Percentiles rank a stretch among this genome's conserved stretches.
These are phyloP conservation scores for Warburgia ugandensis DNA, from an alignment of 164 flowering plant genomes.

Conservation along the genomic window DNA sequence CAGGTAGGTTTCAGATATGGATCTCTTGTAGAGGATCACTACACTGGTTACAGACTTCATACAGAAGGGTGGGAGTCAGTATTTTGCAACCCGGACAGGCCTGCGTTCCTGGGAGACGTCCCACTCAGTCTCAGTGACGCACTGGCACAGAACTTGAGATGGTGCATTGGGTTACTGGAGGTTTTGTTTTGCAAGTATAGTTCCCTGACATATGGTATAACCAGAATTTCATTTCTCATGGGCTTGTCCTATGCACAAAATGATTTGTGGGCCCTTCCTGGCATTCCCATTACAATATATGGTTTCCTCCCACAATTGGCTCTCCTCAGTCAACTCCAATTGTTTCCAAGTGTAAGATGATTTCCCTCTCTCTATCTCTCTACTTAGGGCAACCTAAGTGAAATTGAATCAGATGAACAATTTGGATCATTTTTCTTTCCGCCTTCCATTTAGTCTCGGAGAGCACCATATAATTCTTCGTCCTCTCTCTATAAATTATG, in stretches of 20 bases:
- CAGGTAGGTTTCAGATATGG: slow-evolving; percentile 76
- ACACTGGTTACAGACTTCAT: slow-evolving; percentile 57
- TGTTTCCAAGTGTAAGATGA: slow-evolving; percentile 59
- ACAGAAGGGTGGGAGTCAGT: slow-evolving; percentile 72
- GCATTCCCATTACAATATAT: slow-evolving; percentile 44
- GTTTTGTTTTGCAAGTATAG: slow-evolving; percentile 36
- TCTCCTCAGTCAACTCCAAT: slow-evolving; percentile 29
- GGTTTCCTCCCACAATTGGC: slow-evolving; percentile 60
- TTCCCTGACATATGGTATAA: slow-evolving; percentile 40
- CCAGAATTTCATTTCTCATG: slow-evolving; percentile 18
- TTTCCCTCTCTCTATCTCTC: too few relatives aligned
- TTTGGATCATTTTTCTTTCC: too few relatives aligned
- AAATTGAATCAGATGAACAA: too few relatives aligned
- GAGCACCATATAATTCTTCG: too few relatives aligned
- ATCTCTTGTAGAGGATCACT: slow-evolving; percentile 64
- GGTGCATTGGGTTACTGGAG: slow-evolving; percentile 52
- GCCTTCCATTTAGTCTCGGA: too few relatives aligned
- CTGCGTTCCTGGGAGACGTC: slow-evolving; percentile 63
- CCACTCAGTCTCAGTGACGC: slow-evolving; percentile 42
- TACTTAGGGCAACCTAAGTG: too few relatives aligned
- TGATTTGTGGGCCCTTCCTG: slow-evolving; percentile 39
- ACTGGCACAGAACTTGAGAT: slow-evolving; percentile 50
- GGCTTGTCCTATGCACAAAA: slow-evolving; percentile 14
- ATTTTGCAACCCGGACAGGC: slow-evolving; percentile 51
- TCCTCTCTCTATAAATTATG: too few relatives aligned